These are phyloP conservation scores for Apiotrichum laibachii DNA, from an alignment of 1,284 basidiomycete species.

Conservation along the genomic window DNA sequence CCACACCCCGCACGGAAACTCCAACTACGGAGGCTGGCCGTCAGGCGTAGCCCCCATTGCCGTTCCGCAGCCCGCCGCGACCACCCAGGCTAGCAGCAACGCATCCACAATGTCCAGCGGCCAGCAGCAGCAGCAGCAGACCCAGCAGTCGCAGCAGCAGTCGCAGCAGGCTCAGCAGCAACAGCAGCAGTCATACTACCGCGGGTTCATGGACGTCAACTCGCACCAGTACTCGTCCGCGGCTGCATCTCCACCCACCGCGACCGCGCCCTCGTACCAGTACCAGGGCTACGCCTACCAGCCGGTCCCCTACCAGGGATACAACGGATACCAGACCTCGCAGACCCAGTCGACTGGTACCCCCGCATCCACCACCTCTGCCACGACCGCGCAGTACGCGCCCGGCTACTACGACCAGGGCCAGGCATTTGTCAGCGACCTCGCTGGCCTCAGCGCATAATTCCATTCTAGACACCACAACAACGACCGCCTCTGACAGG, in stretches of 20 bases:
- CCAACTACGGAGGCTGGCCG: conserved; percentile 13
- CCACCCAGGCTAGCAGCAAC: neutral
- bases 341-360: conserved; percentile 3
- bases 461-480: neutral
- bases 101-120: neutral
- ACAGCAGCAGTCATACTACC: conserved; percentile 4
- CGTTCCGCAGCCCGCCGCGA: conserved; percentile 4
- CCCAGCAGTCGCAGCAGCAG: conserved; percentile 1
- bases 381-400: conserved; percentile 8
- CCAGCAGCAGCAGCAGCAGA: conserved; percentile 11
- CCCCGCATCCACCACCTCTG: neutral
- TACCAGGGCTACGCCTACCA: conserved; percentile 2
- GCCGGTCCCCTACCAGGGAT: conserved; percentile 1
- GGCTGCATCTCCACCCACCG: neutral
- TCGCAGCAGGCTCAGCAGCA: conserved; percentile 1
- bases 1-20: conserved; percentile 10
- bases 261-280: neutral
- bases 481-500: neutral
- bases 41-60: conserved; percentile 13
- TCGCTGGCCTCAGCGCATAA: conserved; percentile 17
- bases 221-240: conserved; percentile 3
- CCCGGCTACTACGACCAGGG: conserved; percentile 13
- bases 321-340: conserved; percentile 4
- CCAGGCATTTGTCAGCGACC: conserved; percentile 15
- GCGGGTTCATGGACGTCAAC: conserved; percentile 1